These are phyloP conservation scores for Capsicum pubescens DNA, from an alignment of 257 asterid genomes.

Conservation along the genomic window DNA sequence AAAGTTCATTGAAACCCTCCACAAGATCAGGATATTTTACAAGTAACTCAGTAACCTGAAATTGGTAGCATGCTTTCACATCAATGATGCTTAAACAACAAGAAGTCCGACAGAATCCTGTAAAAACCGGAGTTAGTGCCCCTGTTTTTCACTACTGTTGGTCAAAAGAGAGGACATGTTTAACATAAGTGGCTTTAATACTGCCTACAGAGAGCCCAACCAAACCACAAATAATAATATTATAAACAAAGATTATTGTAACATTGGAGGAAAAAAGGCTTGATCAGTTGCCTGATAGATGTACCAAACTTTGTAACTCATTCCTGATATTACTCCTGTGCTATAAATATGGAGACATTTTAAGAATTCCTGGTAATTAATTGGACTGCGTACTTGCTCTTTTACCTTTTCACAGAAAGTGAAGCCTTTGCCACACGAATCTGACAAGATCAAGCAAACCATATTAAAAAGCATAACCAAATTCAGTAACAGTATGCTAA, in stretches of 20 bases:
- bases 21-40: slow-evolving; percentile 90
- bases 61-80: slow-evolving; percentile 8
- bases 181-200: not conserved
- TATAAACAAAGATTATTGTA: not conserved
- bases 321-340: slow-evolving; percentile 81
- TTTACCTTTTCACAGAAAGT: slow-evolving; percentile 89
- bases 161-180: not conserved
- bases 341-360: slow-evolving; percentile 93
- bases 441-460: slow-evolving; percentile 51
- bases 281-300: slow-evolving; percentile 16
- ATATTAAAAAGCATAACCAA: not conserved
- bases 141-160: not conserved
- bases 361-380: slow-evolving; percentile 89
- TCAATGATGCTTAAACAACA: not conserved
- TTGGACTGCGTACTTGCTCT: slow-evolving; percentile 71
- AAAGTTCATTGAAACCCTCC: slow-evolving; percentile 82
- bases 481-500: not conserved
- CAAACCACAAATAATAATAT: not conserved
- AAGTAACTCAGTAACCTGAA: slow-evolving; percentile 81
- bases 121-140: not conserved
- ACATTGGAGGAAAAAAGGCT: not conserved
- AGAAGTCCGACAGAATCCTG: not conserved
- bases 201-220: no score
- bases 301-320: slow-evolving; percentile 84
- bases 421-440: slow-evolving; percentile 68